Evolutionary conservation across 257 asterid genomes (phyloP).

Genomic region (Datura wrightii): DNA sequence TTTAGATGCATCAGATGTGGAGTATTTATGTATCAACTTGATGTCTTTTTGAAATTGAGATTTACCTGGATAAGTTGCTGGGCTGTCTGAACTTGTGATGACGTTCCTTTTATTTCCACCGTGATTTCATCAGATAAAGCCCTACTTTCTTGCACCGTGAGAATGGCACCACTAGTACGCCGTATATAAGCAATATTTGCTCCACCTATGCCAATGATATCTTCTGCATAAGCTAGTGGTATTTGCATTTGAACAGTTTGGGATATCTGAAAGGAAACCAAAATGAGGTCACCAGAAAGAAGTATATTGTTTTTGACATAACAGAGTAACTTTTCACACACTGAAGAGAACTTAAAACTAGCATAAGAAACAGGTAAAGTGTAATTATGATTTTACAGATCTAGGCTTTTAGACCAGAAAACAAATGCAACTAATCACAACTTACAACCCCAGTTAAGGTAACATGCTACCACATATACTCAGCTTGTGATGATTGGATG

Average conservation of each 20-base stretch:
- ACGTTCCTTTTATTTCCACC: slow-evolving; percentile 85
- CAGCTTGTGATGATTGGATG: background rate
- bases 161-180: slow-evolving; percentile 79
- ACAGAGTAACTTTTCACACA: slow-evolving; percentile 23
- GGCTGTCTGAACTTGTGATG: slow-evolving; percentile 84
- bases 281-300: background rate
- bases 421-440: background rate
- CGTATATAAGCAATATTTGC: slow-evolving; percentile 80
- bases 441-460: background rate
- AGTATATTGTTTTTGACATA: slow-evolving; percentile 21
- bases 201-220: slow-evolving; percentile 83
- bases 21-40: background rate
- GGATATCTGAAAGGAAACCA: slow-evolving; percentile 26
- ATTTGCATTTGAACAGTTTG: slow-evolving; percentile 60
- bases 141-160: slow-evolving; percentile 81
- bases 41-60: background rate
- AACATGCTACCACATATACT: slow-evolving; percentile 11
- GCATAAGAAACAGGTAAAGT: background rate
- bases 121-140: slow-evolving; percentile 78
- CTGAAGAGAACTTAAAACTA: background rate
- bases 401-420: background rate
- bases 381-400: background rate
- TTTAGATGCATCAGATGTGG: background rate
- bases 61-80: slow-evolving; percentile 84
- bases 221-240: slow-evolving; percentile 87